Evolutionary conservation across 2,329 filamentous ascomycete genomes (phyloP), one percentile per base, ranked within the genome.

Genomic region (Ceratocystis destructans): DNA sequence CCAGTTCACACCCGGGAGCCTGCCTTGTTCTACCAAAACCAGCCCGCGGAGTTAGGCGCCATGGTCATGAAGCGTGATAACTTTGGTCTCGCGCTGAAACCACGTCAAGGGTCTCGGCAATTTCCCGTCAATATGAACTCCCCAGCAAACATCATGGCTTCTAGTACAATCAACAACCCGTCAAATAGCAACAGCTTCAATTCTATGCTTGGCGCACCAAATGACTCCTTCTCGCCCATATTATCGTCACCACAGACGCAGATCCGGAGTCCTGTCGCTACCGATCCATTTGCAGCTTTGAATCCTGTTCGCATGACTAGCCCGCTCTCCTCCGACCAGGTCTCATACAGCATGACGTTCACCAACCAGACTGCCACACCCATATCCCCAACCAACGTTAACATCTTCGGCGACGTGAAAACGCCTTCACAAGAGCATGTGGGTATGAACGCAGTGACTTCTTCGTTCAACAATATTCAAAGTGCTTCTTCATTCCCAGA

Each of bases 161-260:
- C 65, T 17, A 67, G 66, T 53, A 53, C 66, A 5, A 44, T 67
- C 20, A 45, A 64, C 55, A 61, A 45, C 10, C 31, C 66, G 8
- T 28, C 37, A 22, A 67, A 62, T 2, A 33, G 45, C 17, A 6
- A 33, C 7, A 62, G 61, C n/a, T 67, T 64, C 25, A 50, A 53
- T 4, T 44, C 44, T 4, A 64, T 67, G 41, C 33, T 64, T 20
- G 50, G 46, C 46, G 17, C 62, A 22, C 17, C n/a, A n/a, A 64
- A 61, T 25, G 10, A 12, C 12, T 53, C 66, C 2, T 67, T 67
- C 45, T 64, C 66, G 20, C 66, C 66, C 22, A 48, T 64, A 8
- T n/a, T 67, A 3, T 41, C 62, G 15, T 67, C 66, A 5, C 66
- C 66, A 5, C 65, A 66, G 33, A 22, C 53, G 22, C 53, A 57